phyloP scores from a whole-genome alignment of 1,139 yeast genomes.

The Magnusiomyces fungicola region DNA sequence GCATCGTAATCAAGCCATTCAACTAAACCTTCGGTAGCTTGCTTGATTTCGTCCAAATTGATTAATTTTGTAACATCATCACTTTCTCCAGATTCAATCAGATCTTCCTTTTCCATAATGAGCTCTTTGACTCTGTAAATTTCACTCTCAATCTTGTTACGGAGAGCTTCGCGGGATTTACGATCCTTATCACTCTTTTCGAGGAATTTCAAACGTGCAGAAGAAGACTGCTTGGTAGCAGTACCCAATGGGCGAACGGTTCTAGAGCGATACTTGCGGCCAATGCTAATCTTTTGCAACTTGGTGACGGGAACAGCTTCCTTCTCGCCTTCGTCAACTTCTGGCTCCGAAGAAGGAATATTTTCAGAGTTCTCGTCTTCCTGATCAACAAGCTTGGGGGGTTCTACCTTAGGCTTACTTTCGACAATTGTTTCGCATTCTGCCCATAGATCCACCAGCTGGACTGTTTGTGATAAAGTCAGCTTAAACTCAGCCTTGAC shows the following conservation, averaged over 20 bases:
- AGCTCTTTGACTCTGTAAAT: conserved; percentile 28
- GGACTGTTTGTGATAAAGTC: conserved; percentile 24
- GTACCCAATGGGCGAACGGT: conserved; percentile 29
- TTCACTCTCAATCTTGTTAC: conserved; percentile 31
- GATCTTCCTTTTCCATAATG: background rate
- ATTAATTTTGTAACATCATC: background rate
- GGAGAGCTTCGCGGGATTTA: conserved; percentile 27
- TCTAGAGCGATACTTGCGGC: conserved; percentile 8
- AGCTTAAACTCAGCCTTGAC: conserved; percentile 19
- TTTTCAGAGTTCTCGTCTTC: background rate
- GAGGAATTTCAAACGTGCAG: conserved; percentile 24
- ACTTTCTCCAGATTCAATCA: background rate
- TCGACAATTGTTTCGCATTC: conserved; percentile 17
- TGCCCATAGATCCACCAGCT: conserved; percentile 20
- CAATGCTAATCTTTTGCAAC: background rate
- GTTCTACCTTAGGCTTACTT: conserved; percentile 4
- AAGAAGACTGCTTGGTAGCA: conserved; percentile 26
- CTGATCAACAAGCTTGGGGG: conserved; percentile 1
- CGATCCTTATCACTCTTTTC: conserved; percentile 29
- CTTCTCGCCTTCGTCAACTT: background rate
- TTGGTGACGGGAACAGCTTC: background rate
- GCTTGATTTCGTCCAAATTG: background rate
- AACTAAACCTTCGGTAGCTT: background rate
- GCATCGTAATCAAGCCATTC: conserved; percentile 9
- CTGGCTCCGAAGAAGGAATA: background rate